Percentiles rank a stretch among this genome's conserved stretches.
Conservation (phyloP, 176 grass and related monocot species). For the Saccharum officinarum region DNA sequence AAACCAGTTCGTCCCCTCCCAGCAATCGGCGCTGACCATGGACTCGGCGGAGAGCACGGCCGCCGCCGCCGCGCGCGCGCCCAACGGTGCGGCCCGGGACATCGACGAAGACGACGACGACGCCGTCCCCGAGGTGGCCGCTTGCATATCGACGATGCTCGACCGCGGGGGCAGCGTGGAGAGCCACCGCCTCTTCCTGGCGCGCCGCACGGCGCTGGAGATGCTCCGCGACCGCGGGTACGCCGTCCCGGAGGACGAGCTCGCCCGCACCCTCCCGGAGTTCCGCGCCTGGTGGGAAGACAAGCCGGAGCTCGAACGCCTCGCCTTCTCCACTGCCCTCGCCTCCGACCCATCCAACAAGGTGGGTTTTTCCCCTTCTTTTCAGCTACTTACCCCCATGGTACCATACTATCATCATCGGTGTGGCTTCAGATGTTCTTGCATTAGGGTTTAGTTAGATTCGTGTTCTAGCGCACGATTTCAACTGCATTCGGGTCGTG, state of each 20-base stretch:
- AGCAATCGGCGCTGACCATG: not conserved
- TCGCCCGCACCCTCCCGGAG: conserved; percentile 62
- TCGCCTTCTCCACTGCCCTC: conserved; percentile 53
- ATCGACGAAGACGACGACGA: not conserved
- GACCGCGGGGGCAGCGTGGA: conserved; percentile 59
- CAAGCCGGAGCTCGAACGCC: conserved; percentile 47
- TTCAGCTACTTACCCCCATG: not conserved
- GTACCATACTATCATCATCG: not conserved
- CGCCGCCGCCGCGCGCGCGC: not conserved
- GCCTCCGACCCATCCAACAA: conserved; percentile 53
- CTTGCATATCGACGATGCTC: conserved; percentile 65
- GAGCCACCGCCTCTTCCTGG: conserved; percentile 79
- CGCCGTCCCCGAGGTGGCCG: conserved; percentile 8
- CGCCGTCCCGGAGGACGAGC: conserved; percentile 43
- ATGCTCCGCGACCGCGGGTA: conserved; percentile 90
- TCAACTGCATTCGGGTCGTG: not conserved
- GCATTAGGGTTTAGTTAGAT: not conserved
- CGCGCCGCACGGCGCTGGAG: conserved; percentile 78
- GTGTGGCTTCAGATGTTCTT: not conserved
- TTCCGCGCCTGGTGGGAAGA: conserved; percentile 71
- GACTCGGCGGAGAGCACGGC: conserved; percentile 31
- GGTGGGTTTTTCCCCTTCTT: conserved; percentile 23
- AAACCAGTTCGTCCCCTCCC: conserved; percentile 12
- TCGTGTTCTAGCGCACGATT: not conserved
- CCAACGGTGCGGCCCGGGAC: not conserved